Evolutionary conservation across 2,329 filamentous ascomycete genomes (phyloP).

Genomic region (Ceratocystis alfenasii): DNA sequence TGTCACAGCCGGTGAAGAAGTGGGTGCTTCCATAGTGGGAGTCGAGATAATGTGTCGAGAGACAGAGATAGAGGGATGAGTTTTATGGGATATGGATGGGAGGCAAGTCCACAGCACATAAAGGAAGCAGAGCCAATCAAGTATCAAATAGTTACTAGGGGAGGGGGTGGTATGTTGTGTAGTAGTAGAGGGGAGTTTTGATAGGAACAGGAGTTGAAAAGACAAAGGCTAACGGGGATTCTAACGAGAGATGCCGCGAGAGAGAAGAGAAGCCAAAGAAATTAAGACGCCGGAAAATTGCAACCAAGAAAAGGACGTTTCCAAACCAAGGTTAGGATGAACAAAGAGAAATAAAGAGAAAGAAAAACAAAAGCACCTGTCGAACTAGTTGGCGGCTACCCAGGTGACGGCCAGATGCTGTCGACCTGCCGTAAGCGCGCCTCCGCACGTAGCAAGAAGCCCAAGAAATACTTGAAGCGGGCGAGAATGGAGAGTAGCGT

Average conservation of each 20-base stretch:
- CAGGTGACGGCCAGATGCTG: slow-evolving; percentile 10
- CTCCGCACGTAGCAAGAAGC: slow-evolving; percentile 3
- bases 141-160: neutral
- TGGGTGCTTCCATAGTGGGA: neutral
- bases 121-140: neutral
- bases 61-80: neutral
- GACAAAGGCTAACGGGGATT: neutral
- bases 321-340: neutral
- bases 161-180: neutral
- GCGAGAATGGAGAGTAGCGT: neutral
- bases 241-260: neutral
- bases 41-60: neutral
- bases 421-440: slow-evolving; percentile 10
- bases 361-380: neutral
- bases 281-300: neutral
- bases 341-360: neutral
- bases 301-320: neutral
- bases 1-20: neutral
- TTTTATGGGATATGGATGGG: neutral
- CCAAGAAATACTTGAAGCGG: slow-evolving; percentile 5
- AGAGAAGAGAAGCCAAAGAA: neutral
- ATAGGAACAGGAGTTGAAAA: neutral
- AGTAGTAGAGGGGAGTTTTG: neutral
- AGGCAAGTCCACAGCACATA: neutral
- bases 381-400: neutral